These are phyloP conservation scores for Juncus effusus DNA, from an alignment of 176 grass and related monocot species.

Conservation along the genomic window DNA sequence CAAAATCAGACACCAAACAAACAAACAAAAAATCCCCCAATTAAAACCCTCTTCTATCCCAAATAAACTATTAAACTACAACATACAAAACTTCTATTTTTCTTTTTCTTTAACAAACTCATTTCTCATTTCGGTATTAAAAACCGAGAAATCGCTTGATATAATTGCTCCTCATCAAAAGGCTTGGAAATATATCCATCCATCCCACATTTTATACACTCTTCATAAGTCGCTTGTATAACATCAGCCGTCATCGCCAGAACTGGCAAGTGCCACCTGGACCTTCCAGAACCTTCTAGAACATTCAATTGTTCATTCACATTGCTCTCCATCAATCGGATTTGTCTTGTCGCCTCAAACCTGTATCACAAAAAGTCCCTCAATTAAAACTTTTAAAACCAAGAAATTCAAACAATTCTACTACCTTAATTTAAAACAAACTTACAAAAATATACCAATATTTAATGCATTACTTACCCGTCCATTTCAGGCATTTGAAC, in stretches of 20 bases:
- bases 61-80: slow-evolving; percentile 3
- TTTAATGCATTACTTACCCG: slow-evolving; percentile 53
- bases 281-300: slow-evolving; percentile 29
- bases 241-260: slow-evolving; percentile 95
- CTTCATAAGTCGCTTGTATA: slow-evolving; percentile 87
- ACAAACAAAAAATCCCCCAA: slow-evolving; percentile 1
- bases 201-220: slow-evolving; percentile 95
- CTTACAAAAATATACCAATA: slow-evolving; percentile 1
- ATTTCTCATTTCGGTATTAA: slow-evolving; percentile 30
- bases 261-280: slow-evolving; percentile 53
- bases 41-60: background rate
- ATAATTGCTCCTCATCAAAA: slow-evolving; percentile 84
- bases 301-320: slow-evolving; percentile 43
- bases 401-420: background rate
- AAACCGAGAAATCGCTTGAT: slow-evolving; percentile 73
- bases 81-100: slow-evolving; percentile 11
- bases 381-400: slow-evolving; percentile 1
- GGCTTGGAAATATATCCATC: slow-evolving; percentile 94
- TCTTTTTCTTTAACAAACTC: background rate
- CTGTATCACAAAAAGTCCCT: slow-evolving; percentile 24
- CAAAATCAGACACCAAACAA: background rate
- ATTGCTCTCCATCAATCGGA: slow-evolving; percentile 65
- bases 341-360: slow-evolving; percentile 75
- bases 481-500: slow-evolving; percentile 99
- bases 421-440: background rate